Conservation (phyloP, 2,329 filamentous ascomycete species). For the Trichoderma koningiopsis region DNA sequence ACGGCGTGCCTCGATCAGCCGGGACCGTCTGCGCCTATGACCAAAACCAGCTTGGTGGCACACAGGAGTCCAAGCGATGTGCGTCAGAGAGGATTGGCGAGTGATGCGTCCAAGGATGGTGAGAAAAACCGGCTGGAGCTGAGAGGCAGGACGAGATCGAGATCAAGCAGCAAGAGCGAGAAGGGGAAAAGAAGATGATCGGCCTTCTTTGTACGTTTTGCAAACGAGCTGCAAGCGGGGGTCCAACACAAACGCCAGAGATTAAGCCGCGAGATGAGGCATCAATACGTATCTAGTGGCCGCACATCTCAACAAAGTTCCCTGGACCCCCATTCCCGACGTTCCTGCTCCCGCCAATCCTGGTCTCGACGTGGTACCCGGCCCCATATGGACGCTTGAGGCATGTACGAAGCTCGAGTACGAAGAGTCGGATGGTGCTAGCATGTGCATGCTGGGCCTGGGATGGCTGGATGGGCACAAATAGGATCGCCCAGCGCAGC, state of each 20-base stretch:
- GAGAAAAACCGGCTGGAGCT: neutral
- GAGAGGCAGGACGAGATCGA: neutral
- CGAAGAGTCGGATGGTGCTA: neutral
- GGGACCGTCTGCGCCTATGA: neutral
- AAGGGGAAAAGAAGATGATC: neutral
- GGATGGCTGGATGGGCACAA: neutral
- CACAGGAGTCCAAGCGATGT: neutral
- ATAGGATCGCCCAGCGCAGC: neutral
- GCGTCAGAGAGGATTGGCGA: neutral
- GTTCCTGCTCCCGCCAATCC: constrained; percentile 6
- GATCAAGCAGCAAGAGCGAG: neutral
- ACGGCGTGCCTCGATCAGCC: constrained; percentile 9
- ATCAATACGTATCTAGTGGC: constrained; percentile 7
- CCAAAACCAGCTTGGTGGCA: neutral
- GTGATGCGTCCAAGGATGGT: neutral
- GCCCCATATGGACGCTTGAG: constrained; percentile 6
- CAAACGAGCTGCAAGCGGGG: neutral
- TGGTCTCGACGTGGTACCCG: constrained; percentile 6
- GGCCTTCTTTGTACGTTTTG: constrained; percentile 13
- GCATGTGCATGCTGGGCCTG: neutral
- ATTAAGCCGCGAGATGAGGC: constrained; percentile 16
- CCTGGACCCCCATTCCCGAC: constrained; percentile 17
- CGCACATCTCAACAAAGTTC: constrained; percentile 20
- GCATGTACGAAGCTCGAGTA: neutral
- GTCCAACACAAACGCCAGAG: neutral